phyloP scores from a whole-genome alignment of 176 grass and related monocot species.

The Hsuehochloa calcarea region DNA sequence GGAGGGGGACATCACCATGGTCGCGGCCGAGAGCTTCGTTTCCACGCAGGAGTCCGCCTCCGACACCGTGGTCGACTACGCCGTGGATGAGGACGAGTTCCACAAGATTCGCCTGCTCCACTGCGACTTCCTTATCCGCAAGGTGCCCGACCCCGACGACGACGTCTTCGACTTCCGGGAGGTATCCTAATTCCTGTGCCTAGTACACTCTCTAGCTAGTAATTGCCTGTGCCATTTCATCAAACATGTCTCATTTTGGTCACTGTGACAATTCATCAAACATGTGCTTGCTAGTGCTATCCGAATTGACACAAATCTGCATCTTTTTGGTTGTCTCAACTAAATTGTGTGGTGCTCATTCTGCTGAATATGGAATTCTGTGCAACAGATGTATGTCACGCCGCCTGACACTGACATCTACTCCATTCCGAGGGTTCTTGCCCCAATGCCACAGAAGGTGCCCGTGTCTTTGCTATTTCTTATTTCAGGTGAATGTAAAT shows the following conservation, averaged over 20 bases:
- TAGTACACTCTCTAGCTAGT: not conserved
- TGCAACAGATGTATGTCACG: conserved; percentile 85
- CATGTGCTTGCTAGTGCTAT: not conserved
- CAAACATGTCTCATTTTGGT: not conserved
- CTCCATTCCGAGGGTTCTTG: conserved; percentile 81
- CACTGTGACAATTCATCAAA: not conserved
- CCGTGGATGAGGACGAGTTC: conserved; percentile 87
- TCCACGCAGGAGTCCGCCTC: conserved; percentile 69
- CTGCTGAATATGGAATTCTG: conserved; percentile 21
- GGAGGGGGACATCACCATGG: conserved; percentile 64
- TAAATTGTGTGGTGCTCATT: not conserved
- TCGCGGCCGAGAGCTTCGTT: conserved; percentile 68
- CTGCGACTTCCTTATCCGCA: conserved; percentile 89
- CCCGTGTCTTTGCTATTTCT: not conserved
- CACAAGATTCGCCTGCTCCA: conserved; percentile 80
- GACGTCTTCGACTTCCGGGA: conserved; percentile 94
- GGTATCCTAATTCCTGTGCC: conserved; percentile 28
- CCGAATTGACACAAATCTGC: not conserved
- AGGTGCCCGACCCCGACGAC: conserved; percentile 65
- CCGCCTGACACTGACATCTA: conserved; percentile 82
- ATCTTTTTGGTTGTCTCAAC: not conserved
- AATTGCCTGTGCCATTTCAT: not conserved
- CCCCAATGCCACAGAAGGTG: conserved; percentile 85
- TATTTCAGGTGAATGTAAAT: not conserved
- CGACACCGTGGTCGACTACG: conserved; percentile 77